Base-by-base conservation (phyloP, 2,329 filamentous ascomycete genomes). In the Cytospora piceae region DNA sequence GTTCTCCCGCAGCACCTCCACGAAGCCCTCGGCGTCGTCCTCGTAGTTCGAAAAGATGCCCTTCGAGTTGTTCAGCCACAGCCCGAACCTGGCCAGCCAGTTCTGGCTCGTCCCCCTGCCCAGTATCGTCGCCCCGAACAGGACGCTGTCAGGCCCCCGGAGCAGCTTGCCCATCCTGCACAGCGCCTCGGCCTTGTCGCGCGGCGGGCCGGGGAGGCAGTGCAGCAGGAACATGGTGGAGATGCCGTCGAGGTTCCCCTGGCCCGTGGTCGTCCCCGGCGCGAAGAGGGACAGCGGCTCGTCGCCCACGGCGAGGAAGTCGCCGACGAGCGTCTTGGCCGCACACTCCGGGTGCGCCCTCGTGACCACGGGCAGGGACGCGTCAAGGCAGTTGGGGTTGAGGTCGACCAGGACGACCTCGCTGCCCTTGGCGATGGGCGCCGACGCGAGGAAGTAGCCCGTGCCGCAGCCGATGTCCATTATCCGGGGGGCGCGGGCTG, bases 271-370 rank as follows among this genome's bases (percentile, higher is more conserved):
- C 39, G 39, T 20, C 39, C 39, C 39, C 39, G 15, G 20, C 46
- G 46, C n/a, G n/a, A 49, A 49, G n/a, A 49, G n/a, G n/a, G n/a
- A 49, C 46, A 49, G 20, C 22, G 46, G n/a, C 46, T 49, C 46
- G 46, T 49, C n/a, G 11, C 22, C 46, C 46, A 14, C 11, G n/a
- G 22, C 46, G n/a, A 24, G n/a, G n/a, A 22, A 24, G n/a, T 24
- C 46, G 1, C 46, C 46, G n/a, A 22, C 46, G 9, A 24, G 8
- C 9, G 46, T 49, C n/a, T 7, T 12, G n/a, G 20, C 20, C n/a
- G n/a, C 46, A n/a, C 46, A 49, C 46, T 49, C 46, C 17, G 22
- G 22, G 22, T 24, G n/a, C 7, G 46, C 46, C 46, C 46, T 24
- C 39, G 39, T 42, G 8, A 49, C 22, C n/a, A 24, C 46, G 20